Percentiles rank a stretch among this genome's conserved stretches.
phyloP scores from a whole-genome alignment of 257 asterid genomes.

The Hygrophila difformis region DNA sequence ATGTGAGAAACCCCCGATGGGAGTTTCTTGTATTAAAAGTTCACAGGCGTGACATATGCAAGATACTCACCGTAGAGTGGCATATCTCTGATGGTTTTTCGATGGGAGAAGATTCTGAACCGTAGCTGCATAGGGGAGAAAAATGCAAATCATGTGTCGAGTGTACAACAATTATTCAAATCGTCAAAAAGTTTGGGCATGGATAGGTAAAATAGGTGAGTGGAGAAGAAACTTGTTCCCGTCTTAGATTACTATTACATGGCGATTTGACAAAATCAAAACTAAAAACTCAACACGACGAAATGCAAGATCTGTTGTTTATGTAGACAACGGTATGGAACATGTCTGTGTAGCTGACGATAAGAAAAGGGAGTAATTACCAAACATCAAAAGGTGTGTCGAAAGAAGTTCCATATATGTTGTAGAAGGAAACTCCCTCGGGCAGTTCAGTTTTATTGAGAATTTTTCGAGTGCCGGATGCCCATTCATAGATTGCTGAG shows the following conservation, averaged over 20 bases:
- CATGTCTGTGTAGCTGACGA: neutral
- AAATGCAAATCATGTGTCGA: constrained; percentile 7
- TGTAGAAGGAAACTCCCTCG: constrained; percentile 61
- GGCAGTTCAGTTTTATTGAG: constrained; percentile 52
- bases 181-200: neutral
- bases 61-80: constrained; percentile 49
- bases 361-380: constrained; percentile 27
- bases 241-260: no score
- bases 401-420: constrained; percentile 68
- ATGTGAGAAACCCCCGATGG: neutral
- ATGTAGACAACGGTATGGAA: no score
- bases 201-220: no score
- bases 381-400: constrained; percentile 90
- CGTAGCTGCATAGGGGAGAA: constrained; percentile 51
- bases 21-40: no score
- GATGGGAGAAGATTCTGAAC: constrained; percentile 76
- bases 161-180: neutral
- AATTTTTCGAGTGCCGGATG: constrained; percentile 59
- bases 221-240: no score
- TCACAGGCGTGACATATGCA: no score
- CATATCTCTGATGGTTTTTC: constrained; percentile 55
- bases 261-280: no score
- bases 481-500: constrained; percentile 57
- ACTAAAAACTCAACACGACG: no score
- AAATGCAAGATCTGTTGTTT: no score